Evolutionary conservation across 78 protist species (phyloP).

Genomic region (Dictyostelium brefeldianum): DNA sequence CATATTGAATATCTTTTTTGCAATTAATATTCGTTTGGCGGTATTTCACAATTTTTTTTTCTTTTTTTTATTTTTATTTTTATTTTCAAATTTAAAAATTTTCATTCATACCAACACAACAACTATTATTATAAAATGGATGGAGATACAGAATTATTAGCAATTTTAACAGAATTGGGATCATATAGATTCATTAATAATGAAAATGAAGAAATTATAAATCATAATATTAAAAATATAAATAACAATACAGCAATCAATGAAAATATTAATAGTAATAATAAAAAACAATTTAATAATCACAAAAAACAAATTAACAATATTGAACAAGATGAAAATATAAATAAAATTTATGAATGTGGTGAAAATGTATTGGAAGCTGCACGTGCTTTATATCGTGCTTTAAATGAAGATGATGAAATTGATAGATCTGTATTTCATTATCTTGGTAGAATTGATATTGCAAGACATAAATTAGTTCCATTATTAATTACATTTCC

Average conservation of each 20-base stretch:
- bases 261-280: neutral
- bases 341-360: neutral
- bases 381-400: neutral
- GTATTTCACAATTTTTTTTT: too few relatives aligned
- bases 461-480: conserved; percentile 20
- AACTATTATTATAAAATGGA: neutral
- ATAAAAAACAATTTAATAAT: neutral
- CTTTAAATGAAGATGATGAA: conserved; percentile 19
- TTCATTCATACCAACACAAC: too few relatives aligned
- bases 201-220: neutral
- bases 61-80: too few relatives aligned
- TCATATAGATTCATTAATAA: neutral
- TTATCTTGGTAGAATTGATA: neutral
- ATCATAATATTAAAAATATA: neutral
- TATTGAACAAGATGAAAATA: neutral
- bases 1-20: too few relatives aligned
- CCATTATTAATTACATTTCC: neutral
- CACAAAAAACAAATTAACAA: neutral
- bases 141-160: neutral
- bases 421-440: conserved; percentile 11
- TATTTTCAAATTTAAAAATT: too few relatives aligned
- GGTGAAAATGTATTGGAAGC: conserved; percentile 4
- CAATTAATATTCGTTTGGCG: too few relatives aligned
- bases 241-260: neutral
- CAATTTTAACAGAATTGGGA: neutral